Conservation (phyloP, 2,329 filamentous ascomycete genomes). For the Nannizzia gypsea region DNA sequence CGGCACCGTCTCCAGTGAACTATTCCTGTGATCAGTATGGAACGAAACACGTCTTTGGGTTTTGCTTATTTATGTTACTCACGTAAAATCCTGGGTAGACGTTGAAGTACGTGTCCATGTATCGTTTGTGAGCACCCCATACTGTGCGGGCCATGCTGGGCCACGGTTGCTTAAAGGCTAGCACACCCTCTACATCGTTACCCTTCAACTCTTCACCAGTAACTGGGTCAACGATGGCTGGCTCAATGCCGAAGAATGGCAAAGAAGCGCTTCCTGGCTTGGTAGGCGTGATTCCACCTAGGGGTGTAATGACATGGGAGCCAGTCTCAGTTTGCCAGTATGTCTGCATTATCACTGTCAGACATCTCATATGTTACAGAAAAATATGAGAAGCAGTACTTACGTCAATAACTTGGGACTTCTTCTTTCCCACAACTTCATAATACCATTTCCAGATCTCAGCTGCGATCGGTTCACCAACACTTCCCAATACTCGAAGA, state of each 20-base stretch:
- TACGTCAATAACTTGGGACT: constrained; percentile 88
- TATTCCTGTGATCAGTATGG: constrained; percentile 17
- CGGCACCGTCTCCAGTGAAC: constrained; percentile 66
- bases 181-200: constrained; percentile 92
- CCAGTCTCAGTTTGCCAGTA: constrained; percentile 99
- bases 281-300: constrained; percentile 86
- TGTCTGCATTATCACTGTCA: constrained; percentile 47
- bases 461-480: constrained; percentile 92
- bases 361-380: background rate
- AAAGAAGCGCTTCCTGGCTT: constrained; percentile 94
- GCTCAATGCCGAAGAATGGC: constrained; percentile 97
- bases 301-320: constrained; percentile 85
- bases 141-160: constrained; percentile 97
- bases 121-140: constrained; percentile 94
- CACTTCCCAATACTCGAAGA: constrained; percentile 80
- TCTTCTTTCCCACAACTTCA: constrained; percentile 83
- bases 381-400: constrained; percentile 28
- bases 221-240: constrained; percentile 92
- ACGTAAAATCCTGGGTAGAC: constrained; percentile 98
- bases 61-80: constrained; percentile 32
- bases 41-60: background rate
- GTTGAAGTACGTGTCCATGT: constrained; percentile 96
- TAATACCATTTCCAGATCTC: constrained; percentile 99
- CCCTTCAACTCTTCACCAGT: constrained; percentile 86
- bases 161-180: constrained; percentile 96